phyloP scores from a whole-genome alignment of 495 filamentous ascomycete species.

The Neurospora sp. region DNA sequence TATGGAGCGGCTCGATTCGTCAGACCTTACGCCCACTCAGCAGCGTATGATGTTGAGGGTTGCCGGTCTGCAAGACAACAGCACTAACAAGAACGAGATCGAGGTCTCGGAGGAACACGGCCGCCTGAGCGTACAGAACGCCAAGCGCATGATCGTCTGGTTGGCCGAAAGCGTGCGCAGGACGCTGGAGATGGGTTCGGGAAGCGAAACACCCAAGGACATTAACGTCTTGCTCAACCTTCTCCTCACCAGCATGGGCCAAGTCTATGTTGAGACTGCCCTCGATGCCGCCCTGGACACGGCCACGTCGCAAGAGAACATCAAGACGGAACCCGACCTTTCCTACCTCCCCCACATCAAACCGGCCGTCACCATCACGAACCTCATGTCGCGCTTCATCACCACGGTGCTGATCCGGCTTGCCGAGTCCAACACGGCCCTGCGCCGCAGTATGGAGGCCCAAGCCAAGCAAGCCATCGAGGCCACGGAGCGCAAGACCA shows the following conservation, averaged over 20 bases:
- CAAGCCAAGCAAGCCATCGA: slow-evolving; percentile 61
- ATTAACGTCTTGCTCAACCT: slow-evolving; percentile 78
- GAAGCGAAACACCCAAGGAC: slow-evolving; percentile 87
- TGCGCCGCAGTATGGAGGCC: slow-evolving; percentile 83
- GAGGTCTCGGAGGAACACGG: slow-evolving; percentile 87
- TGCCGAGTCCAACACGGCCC: slow-evolving; percentile 76
- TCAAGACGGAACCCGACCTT: slow-evolving; percentile 80
- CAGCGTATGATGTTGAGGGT: slow-evolving; percentile 78
- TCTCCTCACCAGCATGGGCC: slow-evolving; percentile 79
- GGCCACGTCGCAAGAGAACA: slow-evolving; percentile 62
- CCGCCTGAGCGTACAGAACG: slow-evolving; percentile 65
- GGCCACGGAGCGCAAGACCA: slow-evolving; percentile 81
- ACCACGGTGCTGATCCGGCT: slow-evolving; percentile 85
- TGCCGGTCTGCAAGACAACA: slow-evolving; percentile 54
- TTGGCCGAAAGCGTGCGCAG: slow-evolving; percentile 92
- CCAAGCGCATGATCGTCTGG: slow-evolving; percentile 97
- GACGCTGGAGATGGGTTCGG: slow-evolving; percentile 76
- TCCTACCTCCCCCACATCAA: slow-evolving; percentile 68
- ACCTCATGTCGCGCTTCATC: slow-evolving; percentile 85
- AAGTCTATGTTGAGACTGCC: slow-evolving; percentile 88
- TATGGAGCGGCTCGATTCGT: slow-evolving; percentile 72
- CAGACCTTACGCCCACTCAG: slow-evolving; percentile 72
- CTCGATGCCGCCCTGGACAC: slow-evolving; percentile 76
- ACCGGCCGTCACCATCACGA: slow-evolving; percentile 77
- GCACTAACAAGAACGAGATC: slow-evolving; percentile 58